Percentiles rank a stretch among this genome's conserved stretches.
phyloP scores from a whole-genome alignment of 352 stramenopile genomes.

The Elongisporangium senticosum region DNA sequence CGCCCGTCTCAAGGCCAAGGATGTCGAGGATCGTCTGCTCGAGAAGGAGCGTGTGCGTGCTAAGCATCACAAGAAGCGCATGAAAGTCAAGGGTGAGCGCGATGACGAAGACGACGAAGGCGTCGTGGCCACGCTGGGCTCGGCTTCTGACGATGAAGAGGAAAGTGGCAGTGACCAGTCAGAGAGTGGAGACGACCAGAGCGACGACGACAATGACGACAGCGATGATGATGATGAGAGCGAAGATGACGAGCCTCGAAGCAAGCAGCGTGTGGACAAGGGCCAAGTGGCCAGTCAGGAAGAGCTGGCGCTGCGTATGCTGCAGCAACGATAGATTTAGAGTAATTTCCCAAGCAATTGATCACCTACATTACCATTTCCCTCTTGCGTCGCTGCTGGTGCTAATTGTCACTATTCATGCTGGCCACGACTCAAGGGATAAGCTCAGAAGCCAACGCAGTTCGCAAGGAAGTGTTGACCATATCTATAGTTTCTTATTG shows the following conservation, averaged over 20 bases:
- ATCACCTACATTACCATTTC: background rate
- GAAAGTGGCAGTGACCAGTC: constrained; percentile 18
- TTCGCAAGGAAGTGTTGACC: no score
- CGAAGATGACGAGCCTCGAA: constrained; percentile 13
- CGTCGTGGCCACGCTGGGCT: constrained; percentile 22
- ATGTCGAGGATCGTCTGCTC: constrained; percentile 66
- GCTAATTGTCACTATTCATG: no score
- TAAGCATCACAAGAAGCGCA: constrained; percentile 87
- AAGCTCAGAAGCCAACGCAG: no score
- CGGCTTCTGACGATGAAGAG: constrained; percentile 28
- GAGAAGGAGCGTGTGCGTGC: constrained; percentile 86
- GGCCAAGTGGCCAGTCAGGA: constrained; percentile 60
- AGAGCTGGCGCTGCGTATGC: constrained; percentile 70
- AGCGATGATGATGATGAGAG: constrained; percentile 18
- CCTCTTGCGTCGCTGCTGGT: background rate
- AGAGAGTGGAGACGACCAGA: constrained; percentile 24
- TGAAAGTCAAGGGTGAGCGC: constrained; percentile 77
- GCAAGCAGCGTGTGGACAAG: constrained; percentile 34
- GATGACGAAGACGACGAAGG: constrained; percentile 35
- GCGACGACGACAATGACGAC: constrained; percentile 7
- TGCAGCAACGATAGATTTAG: constrained; percentile 50
- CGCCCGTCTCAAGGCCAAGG: constrained; percentile 67
- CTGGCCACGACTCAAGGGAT: no score
- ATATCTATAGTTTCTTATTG: background rate
- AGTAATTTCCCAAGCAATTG: constrained; percentile 1